Conservation (phyloP, 1,284 basidiomycete genomes). For the Cutaneotrichosporon sp. region DNA sequence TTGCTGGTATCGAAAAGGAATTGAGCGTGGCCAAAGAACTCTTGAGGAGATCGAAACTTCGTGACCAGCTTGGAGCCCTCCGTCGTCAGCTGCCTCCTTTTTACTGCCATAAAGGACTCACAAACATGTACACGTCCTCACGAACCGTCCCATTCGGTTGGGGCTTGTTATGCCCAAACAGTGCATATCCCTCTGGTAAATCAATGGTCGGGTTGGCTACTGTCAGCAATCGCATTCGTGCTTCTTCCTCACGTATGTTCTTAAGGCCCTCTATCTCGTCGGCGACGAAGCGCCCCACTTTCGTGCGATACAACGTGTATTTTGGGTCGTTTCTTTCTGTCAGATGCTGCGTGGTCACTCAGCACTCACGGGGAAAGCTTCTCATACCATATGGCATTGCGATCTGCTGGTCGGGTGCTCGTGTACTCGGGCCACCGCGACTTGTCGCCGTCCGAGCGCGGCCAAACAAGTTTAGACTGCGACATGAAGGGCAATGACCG, state of each 20-base stretch:
- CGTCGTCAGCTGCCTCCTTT: neutral
- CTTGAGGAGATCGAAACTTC: conserved; percentile 24
- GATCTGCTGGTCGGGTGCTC: neutral
- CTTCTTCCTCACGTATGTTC: conserved; percentile 6
- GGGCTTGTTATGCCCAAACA: conserved; percentile 31
- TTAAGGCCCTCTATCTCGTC: conserved; percentile 7
- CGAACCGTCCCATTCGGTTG: conserved; percentile 15
- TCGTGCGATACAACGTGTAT: conserved; percentile 25
- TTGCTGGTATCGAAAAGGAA: conserved; percentile 35
- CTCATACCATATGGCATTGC: conserved; percentile 10
- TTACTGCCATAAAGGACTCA: conserved; percentile 11
- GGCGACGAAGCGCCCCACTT: conserved; percentile 27
- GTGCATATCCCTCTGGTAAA: conserved; percentile 30
- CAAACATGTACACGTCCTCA: conserved; percentile 34
- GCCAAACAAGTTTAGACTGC: conserved; percentile 8
- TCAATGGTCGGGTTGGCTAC: conserved; percentile 10
- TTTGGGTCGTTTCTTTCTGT: conserved; percentile 17
- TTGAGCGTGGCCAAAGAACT: conserved; percentile 32
- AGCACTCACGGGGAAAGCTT: conserved; percentile 12
- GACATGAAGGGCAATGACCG: neutral
- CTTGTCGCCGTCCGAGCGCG: conserved; percentile 11
- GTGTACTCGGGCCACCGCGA: conserved; percentile 3
- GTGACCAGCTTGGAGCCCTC: conserved; percentile 25
- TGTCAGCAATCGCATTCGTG: neutral
- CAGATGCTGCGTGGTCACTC: neutral